Evolutionary conservation across 2,329 filamentous ascomycete genomes (phyloP), one percentile per base, ranked within the genome.

Genomic region (Hypoxylon sp.): DNA sequence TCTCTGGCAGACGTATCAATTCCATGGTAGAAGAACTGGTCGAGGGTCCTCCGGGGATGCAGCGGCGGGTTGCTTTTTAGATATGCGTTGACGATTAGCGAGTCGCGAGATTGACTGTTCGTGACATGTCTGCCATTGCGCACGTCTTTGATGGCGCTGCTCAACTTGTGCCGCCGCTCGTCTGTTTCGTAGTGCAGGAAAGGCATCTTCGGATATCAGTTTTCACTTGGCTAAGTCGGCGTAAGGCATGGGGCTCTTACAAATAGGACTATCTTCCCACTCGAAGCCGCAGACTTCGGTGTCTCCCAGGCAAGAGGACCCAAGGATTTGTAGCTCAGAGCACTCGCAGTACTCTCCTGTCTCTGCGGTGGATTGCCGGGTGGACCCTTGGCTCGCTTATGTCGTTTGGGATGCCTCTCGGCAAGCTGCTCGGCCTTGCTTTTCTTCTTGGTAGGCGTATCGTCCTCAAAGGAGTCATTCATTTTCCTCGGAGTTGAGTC

Each of bases 11-110:
- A 78, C 0, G 87, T 90, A 67, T 89, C 84, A 53, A 87, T 86
- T 48, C 87, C 87, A 39, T 88, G 86, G 67, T 89, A 89, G 71
- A 86, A 88, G 72, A 86, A 90, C 58, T 90, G 87, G 69, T 90
- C 87, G 0, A 90, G 76, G 0, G 88, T 90, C 20, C 88, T 80
- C 8, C 87, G 82, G 0, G 87, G 81, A 71, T 90, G 87, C 1
- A 88, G 75, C 4, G 80, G 80, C 10, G 81, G 82, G 10, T 77
- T 78, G 20, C 75, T 76, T 6, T 75, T 73, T 17, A 85, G 60
- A 68, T 86, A 83, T 20, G 80, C 83, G 34, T 81, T 74, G 4
- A 85, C 68, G 3, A 85, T 76, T 68, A 83, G 76, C 39, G 81
- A 77, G 60, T 85, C 82, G 28, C 76, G 74, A 32, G 71, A 73